These are phyloP conservation scores for Quercus dentata DNA, from an alignment of 306 rosid species.

Conservation along the genomic window DNA sequence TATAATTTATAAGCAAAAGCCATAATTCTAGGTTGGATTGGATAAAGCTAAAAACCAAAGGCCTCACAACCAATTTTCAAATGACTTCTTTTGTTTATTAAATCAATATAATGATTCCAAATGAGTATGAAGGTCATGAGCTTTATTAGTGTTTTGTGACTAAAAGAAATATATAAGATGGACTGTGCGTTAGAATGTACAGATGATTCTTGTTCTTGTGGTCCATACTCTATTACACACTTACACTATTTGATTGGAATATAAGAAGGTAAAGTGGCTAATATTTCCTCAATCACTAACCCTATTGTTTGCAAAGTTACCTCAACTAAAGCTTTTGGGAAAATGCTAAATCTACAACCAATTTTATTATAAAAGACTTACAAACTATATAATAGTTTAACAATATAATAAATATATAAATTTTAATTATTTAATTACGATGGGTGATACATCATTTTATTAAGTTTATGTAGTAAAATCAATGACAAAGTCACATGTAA, in stretches of 20 bases:
- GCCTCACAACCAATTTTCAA: slow-evolving; percentile 14
- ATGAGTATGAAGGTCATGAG: slow-evolving; percentile 20
- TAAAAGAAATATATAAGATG: neutral
- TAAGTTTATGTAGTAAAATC: no score
- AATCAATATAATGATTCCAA: slow-evolving; percentile 27
- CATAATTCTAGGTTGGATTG: slow-evolving; percentile 41
- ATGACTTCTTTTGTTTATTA: slow-evolving; percentile 7
- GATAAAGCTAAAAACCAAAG: slow-evolving; percentile 21
- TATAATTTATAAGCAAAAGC: slow-evolving; percentile 42
- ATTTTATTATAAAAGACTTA: no score
- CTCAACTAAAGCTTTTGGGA: neutral
- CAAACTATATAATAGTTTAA: no score
- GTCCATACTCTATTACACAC: neutral
- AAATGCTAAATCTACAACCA: no score
- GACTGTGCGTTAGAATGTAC: neutral
- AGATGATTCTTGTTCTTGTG: neutral
- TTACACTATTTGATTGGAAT: neutral
- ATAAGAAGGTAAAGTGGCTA: slow-evolving; percentile 6
- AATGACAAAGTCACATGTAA: no score
- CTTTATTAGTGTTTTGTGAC: neutral
- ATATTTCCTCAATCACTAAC: slow-evolving; percentile 8
- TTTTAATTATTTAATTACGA: no score
- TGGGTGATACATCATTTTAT: no score
- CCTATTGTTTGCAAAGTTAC: neutral
- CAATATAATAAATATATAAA: no score